A percentile compares a stretch with the other conserved stretches of the same genome.
Evolutionary conservation across 2,329 filamentous ascomycete genomes (phyloP).

Genomic region (Cladosporium sp.): DNA sequence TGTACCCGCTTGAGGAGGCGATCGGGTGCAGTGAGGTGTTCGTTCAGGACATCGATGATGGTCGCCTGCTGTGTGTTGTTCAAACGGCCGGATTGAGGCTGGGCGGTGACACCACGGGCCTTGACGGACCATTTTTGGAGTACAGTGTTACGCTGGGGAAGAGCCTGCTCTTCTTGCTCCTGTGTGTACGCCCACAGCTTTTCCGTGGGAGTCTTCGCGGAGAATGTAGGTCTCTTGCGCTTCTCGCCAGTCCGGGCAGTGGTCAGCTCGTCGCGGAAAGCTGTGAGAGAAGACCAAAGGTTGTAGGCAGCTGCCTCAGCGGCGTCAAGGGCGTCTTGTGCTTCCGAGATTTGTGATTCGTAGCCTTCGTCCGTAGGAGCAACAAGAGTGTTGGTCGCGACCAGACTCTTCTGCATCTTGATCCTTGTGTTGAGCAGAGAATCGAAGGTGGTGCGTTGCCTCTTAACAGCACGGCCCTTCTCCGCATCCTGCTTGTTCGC

Average conservation of each 20-base stretch:
- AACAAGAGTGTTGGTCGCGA: conserved; percentile 75
- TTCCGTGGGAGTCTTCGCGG: conserved; percentile 59
- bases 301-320: conserved; percentile 84
- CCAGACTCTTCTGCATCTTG: conserved; percentile 85
- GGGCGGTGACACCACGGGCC: conserved; percentile 63
- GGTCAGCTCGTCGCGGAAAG: conserved; percentile 64
- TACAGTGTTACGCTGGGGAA: conserved; percentile 65
- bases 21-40: conserved; percentile 67
- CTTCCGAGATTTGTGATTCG: conserved; percentile 32
- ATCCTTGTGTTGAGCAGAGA: conserved; percentile 87
- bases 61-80: conserved; percentile 63
- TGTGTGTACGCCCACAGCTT: conserved; percentile 74
- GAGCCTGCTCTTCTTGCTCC: conserved; percentile 61
- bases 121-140: conserved; percentile 91
- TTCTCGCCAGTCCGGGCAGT: conserved; percentile 60
- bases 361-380: conserved; percentile 22
- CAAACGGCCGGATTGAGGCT: conserved; percentile 61
- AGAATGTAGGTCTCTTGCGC: conserved; percentile 55
- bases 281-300: conserved; percentile 79
- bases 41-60: conserved; percentile 67
- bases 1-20: conserved; percentile 69
- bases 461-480: conserved; percentile 84
- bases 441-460: conserved; percentile 84
- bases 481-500: conserved; percentile 75
- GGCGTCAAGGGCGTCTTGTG: conserved; percentile 60